phyloP scores from a whole-genome alignment of 2,329 filamentous ascomycete species.

The Hymenoscyphus albidus region DNA sequence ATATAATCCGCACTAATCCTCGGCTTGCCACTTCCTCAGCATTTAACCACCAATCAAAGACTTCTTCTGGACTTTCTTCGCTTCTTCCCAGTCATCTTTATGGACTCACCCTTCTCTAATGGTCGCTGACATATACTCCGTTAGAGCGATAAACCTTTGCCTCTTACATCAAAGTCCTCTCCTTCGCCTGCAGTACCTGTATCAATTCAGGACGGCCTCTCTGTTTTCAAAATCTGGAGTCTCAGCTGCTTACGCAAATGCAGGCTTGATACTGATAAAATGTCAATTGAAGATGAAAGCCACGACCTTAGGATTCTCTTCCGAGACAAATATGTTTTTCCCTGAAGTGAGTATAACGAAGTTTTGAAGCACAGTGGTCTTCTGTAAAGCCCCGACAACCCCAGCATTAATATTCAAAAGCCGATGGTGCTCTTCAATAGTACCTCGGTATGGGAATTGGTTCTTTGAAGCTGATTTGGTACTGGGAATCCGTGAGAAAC shows the following conservation, averaged over 20 bases:
- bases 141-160: background rate
- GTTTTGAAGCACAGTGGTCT: constrained; percentile 30
- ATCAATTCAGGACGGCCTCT: constrained; percentile 3
- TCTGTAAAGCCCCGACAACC: constrained; percentile 34
- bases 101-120: too few relatives aligned
- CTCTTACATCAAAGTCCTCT: constrained; percentile 8
- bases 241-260: constrained; percentile 39
- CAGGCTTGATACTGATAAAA: constrained; percentile 38
- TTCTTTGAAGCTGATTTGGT: constrained; percentile 17
- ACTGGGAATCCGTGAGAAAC: constrained; percentile 37
- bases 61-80: too few relatives aligned
- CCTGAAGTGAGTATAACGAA: constrained; percentile 36
- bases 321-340: constrained; percentile 42
- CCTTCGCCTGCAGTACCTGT: constrained; percentile 8
- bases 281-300: constrained; percentile 43
- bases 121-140: too few relatives aligned
- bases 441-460: constrained; percentile 36
- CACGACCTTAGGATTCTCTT: constrained; percentile 37
- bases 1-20: too few relatives aligned
- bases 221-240: constrained; percentile 38
- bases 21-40: too few relatives aligned
- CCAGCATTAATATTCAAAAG: constrained; percentile 33
- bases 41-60: too few relatives aligned
- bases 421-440: constrained; percentile 34
- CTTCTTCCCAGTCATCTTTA: too few relatives aligned